phyloP scores from a whole-genome alignment of 1,284 basidiomycete species.

The Trametes pubescens region DNA sequence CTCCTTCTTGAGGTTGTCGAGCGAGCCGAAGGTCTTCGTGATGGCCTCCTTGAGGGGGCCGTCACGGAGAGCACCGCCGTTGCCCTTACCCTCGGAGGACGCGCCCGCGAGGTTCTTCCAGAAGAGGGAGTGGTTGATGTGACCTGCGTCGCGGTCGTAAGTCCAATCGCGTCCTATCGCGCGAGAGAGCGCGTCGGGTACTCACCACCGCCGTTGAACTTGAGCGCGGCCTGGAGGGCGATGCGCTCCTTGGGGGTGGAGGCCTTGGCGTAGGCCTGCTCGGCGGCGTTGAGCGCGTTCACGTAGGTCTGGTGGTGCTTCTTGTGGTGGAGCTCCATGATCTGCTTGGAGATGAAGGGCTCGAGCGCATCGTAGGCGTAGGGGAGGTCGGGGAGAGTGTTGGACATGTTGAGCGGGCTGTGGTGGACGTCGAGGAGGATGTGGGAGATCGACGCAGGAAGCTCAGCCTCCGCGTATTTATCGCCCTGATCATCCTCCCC shows the following conservation, averaged over 20 bases:
- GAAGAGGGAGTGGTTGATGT: conserved; percentile 95
- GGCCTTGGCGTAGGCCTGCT: conserved; percentile 80
- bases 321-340: conserved; percentile 94
- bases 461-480: conserved; percentile 36
- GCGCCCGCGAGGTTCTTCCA: conserved; percentile 94
- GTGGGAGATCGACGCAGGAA: conserved; percentile 17
- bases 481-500: conserved; percentile 26
- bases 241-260: conserved; percentile 83
- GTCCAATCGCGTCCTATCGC: conserved; percentile 15
- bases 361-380: conserved; percentile 92
- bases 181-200: conserved; percentile 11
- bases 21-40: conserved; percentile 84
- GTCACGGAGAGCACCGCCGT: conserved; percentile 73
- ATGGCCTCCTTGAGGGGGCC: conserved; percentile 87
- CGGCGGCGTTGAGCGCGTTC: conserved; percentile 90
- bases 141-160: conserved; percentile 54
- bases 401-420: conserved; percentile 42
- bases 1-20: conserved; percentile 78
- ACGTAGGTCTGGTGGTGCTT: conserved; percentile 98
- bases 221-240: conserved; percentile 85
- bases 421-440: conserved; percentile 14
- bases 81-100: conserved; percentile 52
- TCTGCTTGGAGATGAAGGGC: conserved; percentile 80
- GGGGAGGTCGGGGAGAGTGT: conserved; percentile 88
- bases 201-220: conserved; percentile 91